phyloP scores from a whole-genome alignment of 176 grass and related monocot genomes.

The Avena eriantha region DNA sequence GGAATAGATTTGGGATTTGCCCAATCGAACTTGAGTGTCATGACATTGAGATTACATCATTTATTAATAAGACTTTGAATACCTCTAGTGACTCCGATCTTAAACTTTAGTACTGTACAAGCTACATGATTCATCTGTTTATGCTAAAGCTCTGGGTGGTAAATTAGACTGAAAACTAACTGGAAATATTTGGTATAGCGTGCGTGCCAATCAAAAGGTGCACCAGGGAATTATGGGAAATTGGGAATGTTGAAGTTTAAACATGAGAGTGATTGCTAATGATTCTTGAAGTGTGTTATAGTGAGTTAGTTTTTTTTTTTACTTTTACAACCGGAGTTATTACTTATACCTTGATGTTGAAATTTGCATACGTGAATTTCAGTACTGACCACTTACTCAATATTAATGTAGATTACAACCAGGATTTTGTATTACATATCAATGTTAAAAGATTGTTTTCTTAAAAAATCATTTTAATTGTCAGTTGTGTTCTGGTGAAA shows the following conservation, averaged over 20 bases:
- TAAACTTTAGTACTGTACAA: not conserved
- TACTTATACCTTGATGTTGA: not conserved
- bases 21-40: too few species aligned
- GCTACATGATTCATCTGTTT: conserved; percentile 23
- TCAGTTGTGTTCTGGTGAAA: not conserved
- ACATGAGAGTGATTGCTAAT: not conserved
- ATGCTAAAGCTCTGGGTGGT: not conserved
- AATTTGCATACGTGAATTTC: not conserved
- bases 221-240: not conserved
- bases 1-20: not conserved
- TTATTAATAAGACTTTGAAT: not conserved
- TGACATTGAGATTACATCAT: not conserved
- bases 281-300: conserved; percentile 7
- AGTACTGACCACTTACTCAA: not conserved
- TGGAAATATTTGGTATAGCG: not conserved
- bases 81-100: not conserved
- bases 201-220: conserved; percentile 17
- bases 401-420: conserved; percentile 17
- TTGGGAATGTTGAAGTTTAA: conserved; percentile 15
- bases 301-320: not conserved
- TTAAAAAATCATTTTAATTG: not conserved
- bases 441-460: not conserved
- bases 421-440: not conserved
- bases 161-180: not conserved
- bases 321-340: not conserved